Base-by-base conservation (phyloP, 257 asterid species). In the Ilex aquifolium region DNA sequence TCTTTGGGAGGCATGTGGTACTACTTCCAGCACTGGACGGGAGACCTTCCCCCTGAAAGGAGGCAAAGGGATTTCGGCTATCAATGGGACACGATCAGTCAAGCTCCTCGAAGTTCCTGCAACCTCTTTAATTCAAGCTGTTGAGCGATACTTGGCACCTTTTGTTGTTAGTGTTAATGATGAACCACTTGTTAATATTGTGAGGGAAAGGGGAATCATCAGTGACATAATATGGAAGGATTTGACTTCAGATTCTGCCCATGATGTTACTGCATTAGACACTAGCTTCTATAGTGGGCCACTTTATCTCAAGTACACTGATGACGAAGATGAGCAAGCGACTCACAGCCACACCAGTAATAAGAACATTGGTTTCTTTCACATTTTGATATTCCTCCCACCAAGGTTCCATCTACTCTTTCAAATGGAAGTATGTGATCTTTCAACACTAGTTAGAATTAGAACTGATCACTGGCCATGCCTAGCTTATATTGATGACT, bases 401-500 rank as follows among this genome's bases (percentile, higher is more conserved):
- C 98, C 98, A 48, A 86, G 95, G 69, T 88, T 83, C 64, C 98
- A 92, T 76, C 91, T 92, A 40, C 93, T 92, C 67, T 88, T 92
- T 46, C 95, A 79, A 67, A 85, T 92, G 97, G 98, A 92, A 84
- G 78, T 92, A 51, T 76, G 70, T 58, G 87, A 79, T 61, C 65
- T 64, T 59, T 86, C 97, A 1, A 88, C 98, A 15, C 85, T 92
- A 6, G 93, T 84, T 54, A 84, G 96, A 76, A 84, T 92, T 68
- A 82, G 95, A 77, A 92, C 97, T 14, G 98, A 92, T 76, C 95
- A 91, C 63, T 91, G 98, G 98, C 97, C 97, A 14, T 88, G 98
- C 76, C 78, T 91, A 31, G 98, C 98, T 72, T 91, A 88, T 75
- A 85, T 88, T 31, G 98, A 91, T 70, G 98, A 91, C 77, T 85